These are phyloP conservation scores for Urtica urens DNA, from an alignment of 306 rosid genomes.

Conservation along the genomic window DNA sequence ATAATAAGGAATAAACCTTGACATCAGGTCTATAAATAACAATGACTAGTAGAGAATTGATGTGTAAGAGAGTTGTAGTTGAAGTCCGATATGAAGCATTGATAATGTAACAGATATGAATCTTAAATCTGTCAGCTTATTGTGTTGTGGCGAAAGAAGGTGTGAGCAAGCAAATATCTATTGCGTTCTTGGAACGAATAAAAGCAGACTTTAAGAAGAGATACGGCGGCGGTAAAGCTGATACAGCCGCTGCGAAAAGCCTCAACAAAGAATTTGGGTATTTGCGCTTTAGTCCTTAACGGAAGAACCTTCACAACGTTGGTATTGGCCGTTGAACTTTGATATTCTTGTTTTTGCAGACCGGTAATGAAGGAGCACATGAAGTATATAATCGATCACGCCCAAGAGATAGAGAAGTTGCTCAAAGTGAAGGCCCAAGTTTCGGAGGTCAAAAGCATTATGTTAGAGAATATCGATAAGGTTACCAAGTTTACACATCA, in stretches of 20 bases:
- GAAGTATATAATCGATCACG: constrained; percentile 83
- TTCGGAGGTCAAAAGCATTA: constrained; percentile 76
- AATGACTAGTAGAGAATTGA: too few species aligned
- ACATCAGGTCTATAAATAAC: too few species aligned
- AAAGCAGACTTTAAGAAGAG: constrained; percentile 75
- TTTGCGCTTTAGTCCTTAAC: constrained; percentile 13
- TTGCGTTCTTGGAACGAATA: constrained; percentile 76
- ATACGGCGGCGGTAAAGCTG: constrained; percentile 91
- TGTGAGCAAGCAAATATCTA: constrained; percentile 73
- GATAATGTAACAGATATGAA: background rate
- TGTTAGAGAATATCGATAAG: constrained; percentile 76
- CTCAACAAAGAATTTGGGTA: constrained; percentile 97
- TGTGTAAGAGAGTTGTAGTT: too few species aligned
- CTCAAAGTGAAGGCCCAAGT: constrained; percentile 93
- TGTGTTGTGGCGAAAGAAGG: constrained; percentile 95
- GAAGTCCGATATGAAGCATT: too few species aligned
- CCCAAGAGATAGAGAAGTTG: constrained; percentile 80
- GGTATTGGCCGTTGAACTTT: background rate
- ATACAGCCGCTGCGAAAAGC: constrained; percentile 74
- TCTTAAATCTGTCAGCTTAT: constrained; percentile 37
- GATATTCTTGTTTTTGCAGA: constrained; percentile 33
- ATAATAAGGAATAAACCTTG: too few species aligned
- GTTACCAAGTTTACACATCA: too few species aligned
- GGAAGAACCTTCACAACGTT: constrained; percentile 7
- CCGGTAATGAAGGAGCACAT: constrained; percentile 83